phyloP scores from a whole-genome alignment of 2,329 filamentous ascomycete species.

The Trichoderma atroviride region DNA sequence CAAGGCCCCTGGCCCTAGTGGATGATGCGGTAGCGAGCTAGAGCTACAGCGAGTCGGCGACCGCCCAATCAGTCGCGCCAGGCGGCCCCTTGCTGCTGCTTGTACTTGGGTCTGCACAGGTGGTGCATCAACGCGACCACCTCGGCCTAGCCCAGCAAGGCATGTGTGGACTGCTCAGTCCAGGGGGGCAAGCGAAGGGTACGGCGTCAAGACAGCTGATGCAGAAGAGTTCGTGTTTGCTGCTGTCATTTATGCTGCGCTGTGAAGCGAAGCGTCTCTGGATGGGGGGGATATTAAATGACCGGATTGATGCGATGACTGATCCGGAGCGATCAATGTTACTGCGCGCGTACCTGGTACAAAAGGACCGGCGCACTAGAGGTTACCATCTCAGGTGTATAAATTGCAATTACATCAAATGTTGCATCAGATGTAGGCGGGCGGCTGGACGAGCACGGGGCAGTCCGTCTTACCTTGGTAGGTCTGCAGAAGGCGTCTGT shows the following conservation, averaged over 20 bases:
- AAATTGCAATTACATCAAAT: conserved; percentile 9
- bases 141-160: conserved; percentile 28
- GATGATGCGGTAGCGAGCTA: conserved; percentile 18
- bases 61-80: conserved; percentile 35
- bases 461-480: not conserved
- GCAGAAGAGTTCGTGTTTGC: not conserved
- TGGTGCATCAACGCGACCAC: conserved; percentile 36
- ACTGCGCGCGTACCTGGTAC: conserved; percentile 10
- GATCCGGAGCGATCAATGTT: not conserved
- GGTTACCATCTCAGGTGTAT: not conserved
- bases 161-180: conserved; percentile 31
- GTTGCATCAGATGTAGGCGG: conserved; percentile 12
- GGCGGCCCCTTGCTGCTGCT: conserved; percentile 23
- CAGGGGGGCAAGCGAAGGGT: not conserved
- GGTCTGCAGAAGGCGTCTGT: no score
- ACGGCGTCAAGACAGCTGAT: not conserved
- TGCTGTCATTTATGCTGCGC: not conserved
- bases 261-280: not conserved
- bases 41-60: conserved; percentile 32
- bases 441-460: not conserved
- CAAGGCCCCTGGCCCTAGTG: conserved; percentile 26
- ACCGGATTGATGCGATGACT: not conserved
- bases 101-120: conserved; percentile 25
- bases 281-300: not conserved
- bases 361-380: not conserved